Evolutionary conservation across 2,329 filamentous ascomycete species (phyloP), one percentile per base, ranked within the genome.

Genomic region (Claviceps capensis): DNA sequence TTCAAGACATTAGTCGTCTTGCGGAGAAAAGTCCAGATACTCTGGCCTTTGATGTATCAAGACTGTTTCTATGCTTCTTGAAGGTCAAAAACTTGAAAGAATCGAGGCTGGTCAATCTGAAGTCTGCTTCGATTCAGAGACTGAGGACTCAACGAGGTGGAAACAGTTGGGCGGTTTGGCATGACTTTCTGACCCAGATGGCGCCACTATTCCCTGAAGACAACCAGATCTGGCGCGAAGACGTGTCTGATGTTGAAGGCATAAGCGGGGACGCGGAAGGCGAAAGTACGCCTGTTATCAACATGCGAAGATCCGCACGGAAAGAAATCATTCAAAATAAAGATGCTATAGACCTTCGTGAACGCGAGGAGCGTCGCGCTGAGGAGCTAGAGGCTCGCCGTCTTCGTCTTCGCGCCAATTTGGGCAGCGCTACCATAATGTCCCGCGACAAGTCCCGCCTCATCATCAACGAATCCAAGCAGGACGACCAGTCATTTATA

Each of bases 401-500:
- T 34, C 62, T 64, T 57, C 73, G 69, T 53, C 69, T 77, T 38
- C 74, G 68, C 57, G 66, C 65, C 57, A 72, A 64, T 55, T 67
- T 77, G 55, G 76, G 66, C 57, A 64, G 60, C 56, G 71, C 65
- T 53, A 74, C 62, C 47, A 66, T 58, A 54, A 71, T 67, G 55
- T 65, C 63, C 55, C 73, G 64, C 62, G 69, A 76, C 60, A 68
- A 72, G 56, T 64, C 69, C 43, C 66, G 73, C 47, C 65, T 86
- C 23, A 79, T 85, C 47, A 77, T 89, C 64, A 88, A 88, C 61
- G 75, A 81, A 54, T 74, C 74, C 30, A 86, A 84, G 61, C 68
- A 73, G 19, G 77, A 82, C 2, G 67, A 77, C 14, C 70, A 85
- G 56, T 73, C 74, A 0, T 72, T 81, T 47, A 77, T 88, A 30